These are phyloP conservation scores for Penicillium sp. DNA, from an alignment of 2,329 filamentous ascomycete genomes.

Conservation along the genomic window DNA sequence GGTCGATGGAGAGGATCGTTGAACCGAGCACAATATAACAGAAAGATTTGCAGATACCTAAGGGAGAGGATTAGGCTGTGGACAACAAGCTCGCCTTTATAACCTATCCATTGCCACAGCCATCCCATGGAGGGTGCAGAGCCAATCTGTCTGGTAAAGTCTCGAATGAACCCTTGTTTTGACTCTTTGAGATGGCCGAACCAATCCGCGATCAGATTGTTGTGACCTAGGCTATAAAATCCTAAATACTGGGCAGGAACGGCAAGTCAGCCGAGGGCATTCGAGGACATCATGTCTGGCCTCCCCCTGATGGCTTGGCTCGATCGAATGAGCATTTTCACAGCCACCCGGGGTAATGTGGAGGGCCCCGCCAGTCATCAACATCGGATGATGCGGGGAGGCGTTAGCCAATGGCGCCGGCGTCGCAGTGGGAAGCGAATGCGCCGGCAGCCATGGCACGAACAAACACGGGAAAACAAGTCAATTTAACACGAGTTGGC, in stretches of 20 bases:
- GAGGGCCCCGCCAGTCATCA: background rate
- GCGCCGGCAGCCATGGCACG: background rate
- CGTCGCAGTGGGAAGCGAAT: background rate
- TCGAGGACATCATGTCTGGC: background rate
- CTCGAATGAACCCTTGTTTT: background rate
- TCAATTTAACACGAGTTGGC: background rate
- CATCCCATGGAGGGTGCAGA: background rate
- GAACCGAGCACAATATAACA: background rate
- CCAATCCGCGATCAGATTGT: background rate
- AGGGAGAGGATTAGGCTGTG: background rate
- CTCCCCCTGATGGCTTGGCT: background rate
- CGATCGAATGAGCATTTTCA: background rate
- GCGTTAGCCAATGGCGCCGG: background rate
- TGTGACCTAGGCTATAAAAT: background rate
- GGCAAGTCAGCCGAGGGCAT: conserved; percentile 2
- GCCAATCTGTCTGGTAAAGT: background rate
- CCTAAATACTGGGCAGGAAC: background rate
- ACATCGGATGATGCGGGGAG: background rate
- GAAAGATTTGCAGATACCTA: background rate
- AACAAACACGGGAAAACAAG: background rate
- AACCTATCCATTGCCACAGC: background rate
- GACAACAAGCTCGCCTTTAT: background rate
- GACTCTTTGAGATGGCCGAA: background rate
- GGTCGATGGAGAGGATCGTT: conserved; percentile 3
- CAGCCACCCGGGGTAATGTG: background rate